These are phyloP conservation scores for Leccinum disarticulatum DNA, from an alignment of 768 basidiomycete genomes.

Conservation along the genomic window DNA sequence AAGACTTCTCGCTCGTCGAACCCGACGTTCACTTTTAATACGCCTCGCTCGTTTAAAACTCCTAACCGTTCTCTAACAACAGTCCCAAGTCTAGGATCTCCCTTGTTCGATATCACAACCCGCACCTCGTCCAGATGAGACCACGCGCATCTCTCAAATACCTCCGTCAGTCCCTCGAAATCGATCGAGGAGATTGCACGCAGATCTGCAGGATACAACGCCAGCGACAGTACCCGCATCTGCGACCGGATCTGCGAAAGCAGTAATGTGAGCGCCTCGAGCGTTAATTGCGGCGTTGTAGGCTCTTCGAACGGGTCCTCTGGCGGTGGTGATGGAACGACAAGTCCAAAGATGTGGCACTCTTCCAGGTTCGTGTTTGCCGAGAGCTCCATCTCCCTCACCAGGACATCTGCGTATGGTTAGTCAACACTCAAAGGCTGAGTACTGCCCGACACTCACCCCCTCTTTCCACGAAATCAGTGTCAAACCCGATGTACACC, in stretches of 20 bases:
- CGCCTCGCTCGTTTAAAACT: slow-evolving; percentile 25
- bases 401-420: slow-evolving; percentile 23
- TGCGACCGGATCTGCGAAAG: slow-evolving; percentile 28
- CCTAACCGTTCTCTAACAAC: slow-evolving; percentile 25
- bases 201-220: slow-evolving; percentile 32
- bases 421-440: not conserved
- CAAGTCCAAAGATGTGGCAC: slow-evolving; percentile 34
- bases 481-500: slow-evolving; percentile 31
- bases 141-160: slow-evolving; percentile 27
- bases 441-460: slow-evolving; percentile 19
- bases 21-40: slow-evolving; percentile 30
- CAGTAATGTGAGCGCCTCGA: slow-evolving; percentile 27
- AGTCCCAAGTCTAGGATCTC: slow-evolving; percentile 24
- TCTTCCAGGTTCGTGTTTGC: slow-evolving; percentile 28
- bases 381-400: slow-evolving; percentile 28
- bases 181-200: slow-evolving; percentile 29
- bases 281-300: slow-evolving; percentile 9
- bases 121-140: slow-evolving; percentile 25
- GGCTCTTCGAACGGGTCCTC: slow-evolving; percentile 22
- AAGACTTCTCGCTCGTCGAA: slow-evolving; percentile 34
- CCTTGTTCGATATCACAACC: slow-evolving; percentile 33
- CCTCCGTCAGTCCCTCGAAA: slow-evolving; percentile 27
- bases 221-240: slow-evolving; percentile 33
- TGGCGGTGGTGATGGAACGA: slow-evolving; percentile 32
- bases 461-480: slow-evolving; percentile 30